Conservation (phyloP, 129 eudicot species). For the Centella asiatica region DNA sequence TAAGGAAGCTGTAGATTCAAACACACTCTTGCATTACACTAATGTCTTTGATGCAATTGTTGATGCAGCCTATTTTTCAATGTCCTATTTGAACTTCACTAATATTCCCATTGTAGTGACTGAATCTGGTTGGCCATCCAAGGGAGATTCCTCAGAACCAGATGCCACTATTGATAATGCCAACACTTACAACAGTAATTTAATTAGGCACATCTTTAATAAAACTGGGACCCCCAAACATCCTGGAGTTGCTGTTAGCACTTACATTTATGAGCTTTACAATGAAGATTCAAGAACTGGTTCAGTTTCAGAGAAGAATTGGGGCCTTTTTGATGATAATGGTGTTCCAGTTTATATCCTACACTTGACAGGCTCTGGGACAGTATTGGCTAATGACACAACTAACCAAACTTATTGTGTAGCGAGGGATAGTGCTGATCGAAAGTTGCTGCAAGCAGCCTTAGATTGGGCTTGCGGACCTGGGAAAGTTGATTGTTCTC, state of each 20-base stretch:
- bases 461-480: constrained; percentile 96
- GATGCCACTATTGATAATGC: constrained; percentile 65
- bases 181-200: constrained; percentile 56
- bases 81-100: constrained; percentile 52
- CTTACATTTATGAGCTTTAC: constrained; percentile 77
- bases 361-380: constrained; percentile 62
- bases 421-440: constrained; percentile 56
- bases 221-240: constrained; percentile 85
- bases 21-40: constrained; percentile 64
- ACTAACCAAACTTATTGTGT: constrained; percentile 60
- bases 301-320: constrained; percentile 52
- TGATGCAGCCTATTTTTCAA: constrained; percentile 65
- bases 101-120: constrained; percentile 58
- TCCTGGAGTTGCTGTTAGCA: constrained; percentile 59
- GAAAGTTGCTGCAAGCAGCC: constrained; percentile 78
- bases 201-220: constrained; percentile 55
- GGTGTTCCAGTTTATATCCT: constrained; percentile 65
- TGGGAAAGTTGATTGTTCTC: constrained; percentile 73
- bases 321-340: constrained; percentile 69
- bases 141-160: constrained; percentile 55
- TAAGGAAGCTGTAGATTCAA: constrained; percentile 66
- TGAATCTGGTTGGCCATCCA: constrained; percentile 83
- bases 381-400: constrained; percentile 62
- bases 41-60: constrained; percentile 70
- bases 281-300: constrained; percentile 73